Percentiles rank a stretch among this genome's conserved stretches.
Conservation (phyloP, 129 eudicot species). For the Chrysanthemum seticuspe region DNA sequence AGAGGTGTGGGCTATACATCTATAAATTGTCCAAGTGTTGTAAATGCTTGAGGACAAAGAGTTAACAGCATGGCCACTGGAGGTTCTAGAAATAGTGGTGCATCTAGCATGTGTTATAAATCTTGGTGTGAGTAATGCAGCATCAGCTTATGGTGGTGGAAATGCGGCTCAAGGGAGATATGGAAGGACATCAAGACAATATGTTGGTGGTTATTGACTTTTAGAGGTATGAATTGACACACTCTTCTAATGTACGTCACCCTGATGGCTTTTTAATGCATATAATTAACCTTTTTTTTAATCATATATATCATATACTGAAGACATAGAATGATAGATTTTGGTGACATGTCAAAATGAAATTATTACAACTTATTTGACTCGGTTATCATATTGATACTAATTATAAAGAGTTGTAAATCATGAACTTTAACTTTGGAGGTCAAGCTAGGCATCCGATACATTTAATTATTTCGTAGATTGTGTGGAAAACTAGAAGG, state of each 20-base stretch:
- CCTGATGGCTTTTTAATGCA: background rate
- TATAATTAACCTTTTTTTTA: too few relatives aligned
- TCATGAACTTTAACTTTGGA: too few relatives aligned
- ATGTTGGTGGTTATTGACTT: conserved; percentile 55
- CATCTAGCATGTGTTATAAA: conserved; percentile 48
- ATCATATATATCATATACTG: background rate
- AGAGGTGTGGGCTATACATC: too few relatives aligned
- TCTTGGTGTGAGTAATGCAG: conserved; percentile 32
- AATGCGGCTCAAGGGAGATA: conserved; percentile 49
- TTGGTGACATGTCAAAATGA: background rate
- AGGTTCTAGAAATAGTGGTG: conserved; percentile 23
- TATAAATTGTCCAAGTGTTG: too few relatives aligned
- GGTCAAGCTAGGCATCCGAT: background rate
- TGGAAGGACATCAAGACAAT: conserved; percentile 43
- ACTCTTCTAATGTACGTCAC: background rate
- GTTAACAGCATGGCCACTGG: conserved; percentile 26
- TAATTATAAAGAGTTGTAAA: background rate
- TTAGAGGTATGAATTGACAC: conserved; percentile 2
- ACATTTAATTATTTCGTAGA: background rate
- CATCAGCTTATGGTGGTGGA: conserved; percentile 51
- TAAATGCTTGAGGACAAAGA: background rate
- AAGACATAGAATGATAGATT: background rate
- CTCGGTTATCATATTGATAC: background rate
- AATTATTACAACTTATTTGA: background rate
- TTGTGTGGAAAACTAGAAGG: too few relatives aligned